These are phyloP conservation scores for Penicillium griseofulvum DNA, from an alignment of 2,329 filamentous ascomycete species.

Conservation along the genomic window DNA sequence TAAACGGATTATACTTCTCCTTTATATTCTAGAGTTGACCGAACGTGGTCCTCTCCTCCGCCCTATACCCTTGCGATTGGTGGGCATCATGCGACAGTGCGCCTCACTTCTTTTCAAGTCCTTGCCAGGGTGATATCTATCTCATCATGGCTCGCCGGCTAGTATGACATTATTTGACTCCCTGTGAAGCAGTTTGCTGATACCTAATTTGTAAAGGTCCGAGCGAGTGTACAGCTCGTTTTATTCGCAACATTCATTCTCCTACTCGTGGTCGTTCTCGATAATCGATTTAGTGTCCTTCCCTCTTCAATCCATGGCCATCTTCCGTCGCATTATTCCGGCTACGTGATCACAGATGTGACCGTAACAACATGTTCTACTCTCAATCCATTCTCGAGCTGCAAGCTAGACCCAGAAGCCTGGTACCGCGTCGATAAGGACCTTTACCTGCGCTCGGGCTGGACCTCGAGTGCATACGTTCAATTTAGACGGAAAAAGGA, in stretches of 20 bases:
- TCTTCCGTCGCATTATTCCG: constrained; percentile 80
- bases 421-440: constrained; percentile 92
- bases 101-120: constrained; percentile 25
- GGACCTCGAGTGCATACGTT: constrained; percentile 74
- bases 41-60: constrained; percentile 27
- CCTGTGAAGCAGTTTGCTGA: constrained; percentile 1
- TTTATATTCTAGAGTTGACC: constrained; percentile 28
- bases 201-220: constrained; percentile 41
- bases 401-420: constrained; percentile 66
- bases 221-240: constrained; percentile 72
- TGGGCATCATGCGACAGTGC: constrained; percentile 35
- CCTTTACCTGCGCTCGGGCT: constrained; percentile 71
- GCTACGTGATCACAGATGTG: constrained; percentile 81
- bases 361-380: constrained; percentile 73
- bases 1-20: constrained; percentile 7
- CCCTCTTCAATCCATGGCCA: constrained; percentile 82
- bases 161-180: constrained; percentile 27
- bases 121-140: constrained; percentile 31
- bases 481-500: constrained; percentile 82
- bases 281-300: constrained; percentile 83
- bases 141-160: constrained; percentile 45
- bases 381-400: constrained; percentile 71
- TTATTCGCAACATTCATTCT: constrained; percentile 65
- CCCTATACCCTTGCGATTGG: constrained; percentile 9
- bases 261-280: constrained; percentile 74